phyloP scores from a whole-genome alignment of 2,329 filamentous ascomycete species.

The Ascochyta koolunga region DNA sequence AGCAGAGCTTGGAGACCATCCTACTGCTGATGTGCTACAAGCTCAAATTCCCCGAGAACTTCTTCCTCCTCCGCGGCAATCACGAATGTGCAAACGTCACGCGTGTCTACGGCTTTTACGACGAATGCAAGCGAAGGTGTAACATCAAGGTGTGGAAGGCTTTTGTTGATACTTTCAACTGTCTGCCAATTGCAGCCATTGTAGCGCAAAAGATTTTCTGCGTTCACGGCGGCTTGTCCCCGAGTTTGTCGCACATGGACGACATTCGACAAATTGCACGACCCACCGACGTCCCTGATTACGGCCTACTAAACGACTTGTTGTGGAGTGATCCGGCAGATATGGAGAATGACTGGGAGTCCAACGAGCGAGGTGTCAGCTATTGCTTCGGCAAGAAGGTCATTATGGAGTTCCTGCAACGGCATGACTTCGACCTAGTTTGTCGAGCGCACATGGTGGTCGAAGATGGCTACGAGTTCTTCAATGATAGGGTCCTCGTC shows the following conservation, averaged over 20 bases:
- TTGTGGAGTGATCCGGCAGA: slow-evolving; percentile 98
- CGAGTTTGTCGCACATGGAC: slow-evolving; percentile 94
- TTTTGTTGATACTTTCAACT: slow-evolving; percentile 96
- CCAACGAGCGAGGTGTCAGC: slow-evolving; percentile 94
- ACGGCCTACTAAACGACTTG: slow-evolving; percentile 91
- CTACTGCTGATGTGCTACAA: slow-evolving; percentile 93
- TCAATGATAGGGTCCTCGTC: slow-evolving; percentile 90
- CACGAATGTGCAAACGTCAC: slow-evolving; percentile 98
- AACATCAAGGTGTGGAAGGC: slow-evolving; percentile 99
- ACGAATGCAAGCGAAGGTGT: slow-evolving; percentile 94
- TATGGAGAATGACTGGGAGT: slow-evolving; percentile 98
- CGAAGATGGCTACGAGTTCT: slow-evolving; percentile 98
- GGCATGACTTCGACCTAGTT: slow-evolving; percentile 96
- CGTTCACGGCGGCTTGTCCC: slow-evolving; percentile 92
- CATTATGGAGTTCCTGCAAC: slow-evolving; percentile 91
- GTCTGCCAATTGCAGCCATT: slow-evolving; percentile 92
- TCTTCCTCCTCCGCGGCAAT: slow-evolving; percentile 92
- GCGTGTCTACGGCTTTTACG: slow-evolving; percentile 95
- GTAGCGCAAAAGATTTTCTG: slow-evolving; percentile 98
- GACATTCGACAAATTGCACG: slow-evolving; percentile 95
- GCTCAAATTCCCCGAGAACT: slow-evolving; percentile 96
- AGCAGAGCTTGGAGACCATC: slow-evolving; percentile 95
- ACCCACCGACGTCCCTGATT: slow-evolving; percentile 96
- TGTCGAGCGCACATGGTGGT: slow-evolving; percentile 99
- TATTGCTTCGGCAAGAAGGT: slow-evolving; percentile 99